Evolutionary conservation across 2,329 filamentous ascomycete genomes (phyloP).

Genomic region (Colletotrichum melonis): DNA sequence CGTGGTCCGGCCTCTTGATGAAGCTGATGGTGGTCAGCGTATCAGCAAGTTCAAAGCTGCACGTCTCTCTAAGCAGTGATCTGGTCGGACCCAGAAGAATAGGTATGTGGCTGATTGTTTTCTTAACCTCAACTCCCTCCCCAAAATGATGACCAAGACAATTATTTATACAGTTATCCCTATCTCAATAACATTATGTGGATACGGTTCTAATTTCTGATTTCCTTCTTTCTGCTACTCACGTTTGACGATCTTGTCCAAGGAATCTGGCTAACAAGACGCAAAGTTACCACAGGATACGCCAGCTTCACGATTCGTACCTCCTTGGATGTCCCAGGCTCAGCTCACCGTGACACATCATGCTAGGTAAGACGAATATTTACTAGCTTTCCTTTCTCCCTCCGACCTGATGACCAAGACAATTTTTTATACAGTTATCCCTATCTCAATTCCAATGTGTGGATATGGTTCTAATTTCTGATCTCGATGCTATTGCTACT

Average conservation of each 20-base stretch:
- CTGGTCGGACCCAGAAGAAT: slow-evolving; percentile 37
- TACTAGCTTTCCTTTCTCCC: background rate
- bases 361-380: background rate
- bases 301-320: background rate
- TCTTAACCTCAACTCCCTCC: background rate
- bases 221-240: background rate
- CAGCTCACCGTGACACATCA: background rate
- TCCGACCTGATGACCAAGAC: slow-evolving; percentile 31
- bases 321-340: background rate
- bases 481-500: background rate
- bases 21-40: slow-evolving; percentile 72
- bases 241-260: background rate
- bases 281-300: background rate
- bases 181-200: slow-evolving; percentile 30
- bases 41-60: slow-evolving; percentile 82
- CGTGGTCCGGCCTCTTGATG: slow-evolving; percentile 74
- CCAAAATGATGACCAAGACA: slow-evolving; percentile 33
- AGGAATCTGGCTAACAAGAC: background rate
- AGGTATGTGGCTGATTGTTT: slow-evolving; percentile 30
- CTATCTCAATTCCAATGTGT: slow-evolving; percentile 30
- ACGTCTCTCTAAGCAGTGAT: slow-evolving; percentile 66
- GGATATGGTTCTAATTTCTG: slow-evolving; percentile 35
- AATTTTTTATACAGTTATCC: slow-evolving; percentile 32
- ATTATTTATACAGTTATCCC: slow-evolving; percentile 34
- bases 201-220: slow-evolving; percentile 10